Evolutionary conservation across 108 stramenopile species (phyloP), one percentile per base, ranked within the genome.

Genomic region (Pseudonitzschia pungens): DNA sequence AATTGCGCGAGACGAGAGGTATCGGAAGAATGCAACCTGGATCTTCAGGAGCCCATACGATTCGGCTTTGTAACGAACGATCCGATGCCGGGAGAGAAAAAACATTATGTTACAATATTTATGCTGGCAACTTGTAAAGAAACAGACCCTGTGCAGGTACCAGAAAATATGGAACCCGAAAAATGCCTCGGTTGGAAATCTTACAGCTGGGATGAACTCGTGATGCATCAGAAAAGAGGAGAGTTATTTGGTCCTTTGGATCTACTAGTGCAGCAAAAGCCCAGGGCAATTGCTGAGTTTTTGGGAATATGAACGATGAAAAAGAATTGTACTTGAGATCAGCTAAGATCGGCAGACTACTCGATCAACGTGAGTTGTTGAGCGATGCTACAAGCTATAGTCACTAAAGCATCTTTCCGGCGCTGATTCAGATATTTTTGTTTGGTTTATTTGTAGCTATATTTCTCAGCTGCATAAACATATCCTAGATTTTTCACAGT

Each of bases 131-230:
- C 33, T 10, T 83, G 82, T 70, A 68, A 53, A 12, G 70, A 36
- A 36, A 48, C 55, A 26, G 69, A 71, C 32, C 71, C 71, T 36
- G 52, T 18, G 28, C 72, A 57, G 67, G 33, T 16, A 41, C 91
- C 91, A 11, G 40, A 71, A 36, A 93, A 88, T 64, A 66, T 87
- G 76, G 96, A 96, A 77, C 96, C 93, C 0, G 60, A 93, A 24
- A 96, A 96, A 75, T 96, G 96, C 75, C 74, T 84, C 71, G 92
- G 91, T 29, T 96, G 96, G 96, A 54, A 89, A n/a, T 83, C 83
- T 28, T 89, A 79, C 56, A 70, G 69, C n/a, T 92, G 91, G 91
- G 76, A 84, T 22, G 92, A 95, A 40, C 73, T 92, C 44, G 15
- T 62, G 42, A 24, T 52, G n/a, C 54, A 78, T 16, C 76, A 50